phyloP scores from a whole-genome alignment of 2,329 filamentous ascomycete species.

The Shiraia sp. region DNA sequence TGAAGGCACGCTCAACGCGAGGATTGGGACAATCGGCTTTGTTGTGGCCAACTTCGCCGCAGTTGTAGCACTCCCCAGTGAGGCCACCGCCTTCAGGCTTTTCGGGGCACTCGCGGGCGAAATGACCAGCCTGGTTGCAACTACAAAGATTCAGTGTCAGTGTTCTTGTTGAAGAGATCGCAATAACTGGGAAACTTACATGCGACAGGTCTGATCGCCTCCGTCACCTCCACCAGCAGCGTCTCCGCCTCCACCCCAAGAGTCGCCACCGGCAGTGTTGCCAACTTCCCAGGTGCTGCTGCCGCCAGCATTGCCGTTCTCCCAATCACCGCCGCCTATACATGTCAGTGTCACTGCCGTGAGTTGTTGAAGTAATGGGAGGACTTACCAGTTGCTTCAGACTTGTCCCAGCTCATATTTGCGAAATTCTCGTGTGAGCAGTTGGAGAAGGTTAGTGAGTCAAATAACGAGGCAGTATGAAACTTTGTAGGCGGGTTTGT shows the following conservation, averaged over 20 bases:
- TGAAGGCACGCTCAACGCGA: slow-evolving; percentile 55
- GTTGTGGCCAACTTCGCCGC: slow-evolving; percentile 63
- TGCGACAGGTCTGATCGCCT: slow-evolving; percentile 44
- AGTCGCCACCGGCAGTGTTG: slow-evolving; percentile 14
- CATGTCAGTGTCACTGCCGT: slow-evolving; percentile 6
- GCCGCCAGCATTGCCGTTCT: slow-evolving; percentile 12
- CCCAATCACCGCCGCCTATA: slow-evolving; percentile 22
- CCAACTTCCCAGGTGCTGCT: slow-evolving; percentile 13
- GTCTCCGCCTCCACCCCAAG: slow-evolving; percentile 22
- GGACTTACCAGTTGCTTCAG: slow-evolving; percentile 15
- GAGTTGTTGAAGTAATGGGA: slow-evolving; percentile 4
- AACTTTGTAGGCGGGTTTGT: neutral
- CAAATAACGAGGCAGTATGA: neutral
- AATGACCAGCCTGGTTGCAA: slow-evolving; percentile 50
- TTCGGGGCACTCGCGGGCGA: slow-evolving; percentile 54
- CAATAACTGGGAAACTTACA: slow-evolving; percentile 36
- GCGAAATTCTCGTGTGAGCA: too few species aligned
- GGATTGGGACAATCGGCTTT: slow-evolving; percentile 66
- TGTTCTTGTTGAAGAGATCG: neutral
- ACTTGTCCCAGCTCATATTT: slow-evolving; percentile 30
- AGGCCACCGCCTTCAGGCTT: slow-evolving; percentile 42
- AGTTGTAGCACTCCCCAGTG: slow-evolving; percentile 62
- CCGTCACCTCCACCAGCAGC: slow-evolving; percentile 16
- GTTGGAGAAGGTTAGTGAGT: too few species aligned
- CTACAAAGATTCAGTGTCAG: slow-evolving; percentile 41